Base-by-base conservation (phyloP, 208 protist species). In the Trypanosoma brucei region DNA sequence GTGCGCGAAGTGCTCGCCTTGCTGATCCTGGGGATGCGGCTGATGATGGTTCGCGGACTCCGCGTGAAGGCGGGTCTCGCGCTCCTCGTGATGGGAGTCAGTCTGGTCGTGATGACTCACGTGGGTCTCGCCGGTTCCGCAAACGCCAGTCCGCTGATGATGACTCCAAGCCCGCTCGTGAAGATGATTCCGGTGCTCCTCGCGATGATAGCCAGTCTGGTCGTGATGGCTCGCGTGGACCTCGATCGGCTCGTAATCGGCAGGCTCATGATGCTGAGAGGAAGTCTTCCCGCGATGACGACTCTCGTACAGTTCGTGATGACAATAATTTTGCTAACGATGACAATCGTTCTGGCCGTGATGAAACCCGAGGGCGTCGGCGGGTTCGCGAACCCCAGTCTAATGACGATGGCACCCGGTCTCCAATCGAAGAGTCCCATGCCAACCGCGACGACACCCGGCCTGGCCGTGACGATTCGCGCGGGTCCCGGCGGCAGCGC, bases 221-320 rank as follows among this genome's bases (percentile, higher is more conserved):
- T 51, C 53, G 55, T 59, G 63, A 59, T 34, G 46, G 58, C 1
- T 54, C 44, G 13, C 55, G 63, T 44, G 37, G 36, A 55, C 36
- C 63, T 37, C 63, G 55, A 6, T 34, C 9, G n/a, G n/a, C 31
- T 7, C 51, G 44, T 36, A 42, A 55, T 4, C 31, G 4, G 3
- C 50, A 52, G 40, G 54, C 4, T 37, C 55, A 54, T 45, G 55
- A 38, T 39, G 30, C 39, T 22, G 31, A n/a, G 6, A 37, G 42
- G 8, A 30, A 53, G 1, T 9, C 36, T 11, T 58, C 61, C 31
- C 62, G 38, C 14, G 39, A 38, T 39, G 51, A 14, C 33, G 11
- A 22, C 59, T 30, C 5, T 34, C 63, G 55, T 40, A 46, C 14
- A 5, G 42, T 34, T 46, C 48, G 37, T 50, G 51, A 65, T 38